Base-by-base conservation (phyloP, 108 stramenopile genomes). In the Stephanodiscus triporus region DNA sequence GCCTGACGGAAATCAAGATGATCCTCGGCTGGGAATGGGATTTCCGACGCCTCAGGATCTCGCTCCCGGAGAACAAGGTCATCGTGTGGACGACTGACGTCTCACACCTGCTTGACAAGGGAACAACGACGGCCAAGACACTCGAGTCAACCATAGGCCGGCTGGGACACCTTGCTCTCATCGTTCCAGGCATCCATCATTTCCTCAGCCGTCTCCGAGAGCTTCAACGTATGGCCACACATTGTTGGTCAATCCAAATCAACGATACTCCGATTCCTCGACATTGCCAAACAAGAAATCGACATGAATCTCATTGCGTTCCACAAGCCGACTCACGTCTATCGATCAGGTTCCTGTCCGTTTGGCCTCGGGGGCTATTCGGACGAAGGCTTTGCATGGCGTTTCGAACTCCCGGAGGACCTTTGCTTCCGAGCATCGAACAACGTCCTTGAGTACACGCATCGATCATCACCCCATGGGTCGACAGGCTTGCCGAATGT, bases 381-480 rank as follows among this genome's bases (percentile, higher is more conserved):
- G 22, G 13, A 20, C 47, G 57, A 22, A 29, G 75, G 67, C 14
- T n/a, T 16, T 0, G 59, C 55, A 13, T 76, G 75, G 75, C 42
- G 29, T 10, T 69, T 54, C 6, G 20, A 68, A 8, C 16, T 70
- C 17, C 60, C 60, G 0, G 6, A n/a, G 3, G 30, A 63, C 0
- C 38, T 77, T 1, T n/a, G 29, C 4, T 72, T 63, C 43, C 13
- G 61, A 36, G 76, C 70, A 16, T 61, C 76, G 9, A 70, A 65
- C 34, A 77, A 77, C 36, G 36, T 76, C 2, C 59, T 76, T 0
- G 68, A 76, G 26, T 62, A 63, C 58, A 37, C 57, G 37, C 70
- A 9, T 30, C 60, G 0, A 65, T 70, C 30, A 65, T 61, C 8
- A 22, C 55, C 0, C 42, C 43, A 13, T 67, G 70, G 71, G 45